Conservation (phyloP, 2,329 filamentous ascomycete species). For the Chalaropsis ovoidea region DNA sequence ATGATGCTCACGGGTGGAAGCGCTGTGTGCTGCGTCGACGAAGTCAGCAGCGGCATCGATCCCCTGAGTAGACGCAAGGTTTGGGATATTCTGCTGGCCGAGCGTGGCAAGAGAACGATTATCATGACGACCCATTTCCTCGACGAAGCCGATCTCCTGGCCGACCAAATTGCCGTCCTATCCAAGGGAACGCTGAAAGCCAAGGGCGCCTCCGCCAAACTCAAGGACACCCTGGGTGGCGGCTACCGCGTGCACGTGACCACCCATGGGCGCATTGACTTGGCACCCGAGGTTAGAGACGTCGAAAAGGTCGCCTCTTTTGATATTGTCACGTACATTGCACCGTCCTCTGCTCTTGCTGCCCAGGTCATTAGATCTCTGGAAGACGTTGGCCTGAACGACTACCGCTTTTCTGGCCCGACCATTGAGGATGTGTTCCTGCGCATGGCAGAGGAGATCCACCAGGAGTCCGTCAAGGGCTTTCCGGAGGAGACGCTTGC, state of each 20-base stretch:
- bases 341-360: conserved; percentile 58
- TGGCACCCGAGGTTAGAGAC: conserved; percentile 43
- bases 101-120: conserved; percentile 71
- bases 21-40: conserved; percentile 79
- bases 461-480: conserved; percentile 27
- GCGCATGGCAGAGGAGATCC: conserved; percentile 70
- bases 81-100: conserved; percentile 84
- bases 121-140: conserved; percentile 88
- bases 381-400: conserved; percentile 54
- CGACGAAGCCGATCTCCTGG: conserved; percentile 81
- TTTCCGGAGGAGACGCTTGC: conserved; percentile 34
- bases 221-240: conserved; percentile 72
- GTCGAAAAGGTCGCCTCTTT: conserved; percentile 50
- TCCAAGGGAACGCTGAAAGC: conserved; percentile 76
- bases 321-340: conserved; percentile 63
- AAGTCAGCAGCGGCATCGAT: conserved; percentile 81
- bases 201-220: conserved; percentile 70
- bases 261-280: conserved; percentile 28
- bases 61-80: conserved; percentile 79
- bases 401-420: conserved; percentile 79
- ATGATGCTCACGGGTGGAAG: conserved; percentile 94
- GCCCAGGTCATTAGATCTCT: conserved; percentile 60
- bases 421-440: conserved; percentile 91
- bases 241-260: conserved; percentile 75
- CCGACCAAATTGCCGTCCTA: conserved; percentile 79